A percentile compares a stretch with the other conserved stretches of the same genome.
Evolutionary conservation across 148 eudicot species (phyloP).

Genomic region (Cornus suecica): DNA sequence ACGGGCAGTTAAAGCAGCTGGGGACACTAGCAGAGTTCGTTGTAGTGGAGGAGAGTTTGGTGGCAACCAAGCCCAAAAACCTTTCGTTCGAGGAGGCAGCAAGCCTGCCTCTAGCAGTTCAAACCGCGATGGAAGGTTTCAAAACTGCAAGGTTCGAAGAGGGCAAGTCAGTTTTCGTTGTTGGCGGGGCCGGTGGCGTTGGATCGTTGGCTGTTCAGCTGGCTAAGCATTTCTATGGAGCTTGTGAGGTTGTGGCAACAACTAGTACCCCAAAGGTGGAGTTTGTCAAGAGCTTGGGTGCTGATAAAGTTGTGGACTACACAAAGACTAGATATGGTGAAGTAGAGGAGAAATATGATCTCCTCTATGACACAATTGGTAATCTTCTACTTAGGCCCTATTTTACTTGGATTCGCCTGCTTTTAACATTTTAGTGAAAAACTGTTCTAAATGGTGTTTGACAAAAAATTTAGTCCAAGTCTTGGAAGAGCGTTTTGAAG

Average conservation of each 20-base stretch:
- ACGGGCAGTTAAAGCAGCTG: conserved; percentile 24
- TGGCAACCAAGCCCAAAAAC: conserved; percentile 42
- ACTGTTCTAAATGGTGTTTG: too few relatives aligned
- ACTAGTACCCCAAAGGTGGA: conserved; percentile 44
- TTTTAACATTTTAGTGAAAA: too few relatives aligned
- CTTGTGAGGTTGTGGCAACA: conserved; percentile 43
- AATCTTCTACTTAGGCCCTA: conserved; percentile 3
- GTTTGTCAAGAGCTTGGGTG: conserved; percentile 55
- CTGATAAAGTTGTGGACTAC: conserved; percentile 50
- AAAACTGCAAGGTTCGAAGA: conserved; percentile 31
- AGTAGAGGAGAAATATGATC: conserved; percentile 39
- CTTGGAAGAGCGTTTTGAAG: too few relatives aligned
- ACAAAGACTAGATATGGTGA: conserved; percentile 40
- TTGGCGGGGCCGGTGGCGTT: conserved; percentile 60
- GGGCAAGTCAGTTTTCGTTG: conserved; percentile 34
- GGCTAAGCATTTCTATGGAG: conserved; percentile 38
- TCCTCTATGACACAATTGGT: conserved; percentile 55
- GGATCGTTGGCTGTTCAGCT: conserved; percentile 47
- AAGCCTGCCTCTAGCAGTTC: conserved; percentile 43
- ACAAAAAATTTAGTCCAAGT: too few relatives aligned
- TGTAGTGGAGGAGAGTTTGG: conserved; percentile 42
- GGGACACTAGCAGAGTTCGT: conserved; percentile 47
- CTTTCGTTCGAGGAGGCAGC: conserved; percentile 58
- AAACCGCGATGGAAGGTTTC: conserved; percentile 53
- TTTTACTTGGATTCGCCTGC: too few relatives aligned